Conservation (phyloP, 108 stramenopile genomes). For the Chaetoceros tenuissimus region DNA sequence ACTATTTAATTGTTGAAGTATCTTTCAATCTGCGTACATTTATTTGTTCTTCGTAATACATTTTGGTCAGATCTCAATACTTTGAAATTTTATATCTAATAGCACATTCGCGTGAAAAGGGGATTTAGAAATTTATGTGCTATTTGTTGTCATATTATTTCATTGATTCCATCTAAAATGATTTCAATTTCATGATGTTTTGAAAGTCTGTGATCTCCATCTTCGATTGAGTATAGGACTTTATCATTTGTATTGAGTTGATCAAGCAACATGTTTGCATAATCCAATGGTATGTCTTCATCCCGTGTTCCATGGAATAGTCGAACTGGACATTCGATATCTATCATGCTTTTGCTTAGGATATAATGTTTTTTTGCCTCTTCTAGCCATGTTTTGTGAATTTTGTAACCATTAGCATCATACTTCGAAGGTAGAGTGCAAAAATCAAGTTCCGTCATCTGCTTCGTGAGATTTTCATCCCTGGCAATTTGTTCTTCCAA, state of each 20-base stretch:
- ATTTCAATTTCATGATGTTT: constrained; percentile 15
- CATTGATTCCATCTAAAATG: background rate
- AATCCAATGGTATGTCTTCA: constrained; percentile 16
- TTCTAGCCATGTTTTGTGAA: constrained; percentile 12
- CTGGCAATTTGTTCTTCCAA: constrained; percentile 5
- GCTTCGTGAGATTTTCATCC: background rate
- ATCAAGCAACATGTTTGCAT: constrained; percentile 8
- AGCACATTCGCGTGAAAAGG: too few relatives aligned
- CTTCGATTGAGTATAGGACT: constrained; percentile 10
- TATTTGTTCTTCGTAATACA: too few relatives aligned
- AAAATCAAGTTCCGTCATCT: constrained; percentile 5
- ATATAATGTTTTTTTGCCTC: constrained; percentile 14
- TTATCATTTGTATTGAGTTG: constrained; percentile 4
- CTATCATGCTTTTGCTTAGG: background rate
- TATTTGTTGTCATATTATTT: background rate
- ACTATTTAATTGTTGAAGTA: too few relatives aligned
- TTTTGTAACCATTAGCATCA: constrained; percentile 13
- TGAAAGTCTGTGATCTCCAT: constrained; percentile 29
- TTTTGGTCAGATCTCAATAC: too few relatives aligned
- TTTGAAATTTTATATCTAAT: too few relatives aligned
- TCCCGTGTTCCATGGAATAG: constrained; percentile 31
- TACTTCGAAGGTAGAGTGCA: constrained; percentile 9
- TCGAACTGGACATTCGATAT: constrained; percentile 14
- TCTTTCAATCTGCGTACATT: too few relatives aligned
- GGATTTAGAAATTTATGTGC: too few relatives aligned